These are phyloP conservation scores for Prunus mume DNA, from an alignment of 306 rosid genomes.

Conservation along the genomic window DNA sequence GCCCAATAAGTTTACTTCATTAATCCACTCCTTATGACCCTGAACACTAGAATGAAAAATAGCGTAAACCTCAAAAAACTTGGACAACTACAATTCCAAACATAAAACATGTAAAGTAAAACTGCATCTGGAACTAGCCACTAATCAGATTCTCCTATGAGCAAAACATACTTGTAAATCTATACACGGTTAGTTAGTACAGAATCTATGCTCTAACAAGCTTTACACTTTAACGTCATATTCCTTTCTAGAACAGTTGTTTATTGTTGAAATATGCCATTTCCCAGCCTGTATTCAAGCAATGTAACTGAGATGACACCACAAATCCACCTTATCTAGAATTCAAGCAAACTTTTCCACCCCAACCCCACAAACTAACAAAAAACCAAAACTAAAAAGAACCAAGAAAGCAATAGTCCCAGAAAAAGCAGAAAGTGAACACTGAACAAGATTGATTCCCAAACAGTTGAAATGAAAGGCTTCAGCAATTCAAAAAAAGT, in stretches of 20 bases:
- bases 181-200: background rate
- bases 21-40: slow-evolving; percentile 98
- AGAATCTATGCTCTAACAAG: too few relatives aligned
- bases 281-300: background rate
- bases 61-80: slow-evolving; percentile 3
- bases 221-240: background rate
- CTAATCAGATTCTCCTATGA: background rate
- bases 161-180: background rate
- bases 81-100: background rate
- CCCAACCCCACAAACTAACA: background rate
- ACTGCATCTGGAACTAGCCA: background rate
- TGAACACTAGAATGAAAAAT: slow-evolving; percentile 56
- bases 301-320: background rate
- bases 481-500: background rate
- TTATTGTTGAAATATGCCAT: background rate
- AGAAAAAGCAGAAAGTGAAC: background rate
- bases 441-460: background rate
- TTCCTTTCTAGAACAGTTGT: background rate
- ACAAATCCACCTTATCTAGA: background rate
- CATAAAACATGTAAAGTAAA: background rate
- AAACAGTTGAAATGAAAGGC: background rate
- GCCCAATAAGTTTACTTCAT: slow-evolving; percentile 86
- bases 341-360: background rate
- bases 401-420: background rate
- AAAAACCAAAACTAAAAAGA: background rate